Evolutionary conservation across 2,329 filamentous ascomycete genomes (phyloP), one percentile per base, ranked within the genome.

Genomic region (Aspergillus cejpii): DNA sequence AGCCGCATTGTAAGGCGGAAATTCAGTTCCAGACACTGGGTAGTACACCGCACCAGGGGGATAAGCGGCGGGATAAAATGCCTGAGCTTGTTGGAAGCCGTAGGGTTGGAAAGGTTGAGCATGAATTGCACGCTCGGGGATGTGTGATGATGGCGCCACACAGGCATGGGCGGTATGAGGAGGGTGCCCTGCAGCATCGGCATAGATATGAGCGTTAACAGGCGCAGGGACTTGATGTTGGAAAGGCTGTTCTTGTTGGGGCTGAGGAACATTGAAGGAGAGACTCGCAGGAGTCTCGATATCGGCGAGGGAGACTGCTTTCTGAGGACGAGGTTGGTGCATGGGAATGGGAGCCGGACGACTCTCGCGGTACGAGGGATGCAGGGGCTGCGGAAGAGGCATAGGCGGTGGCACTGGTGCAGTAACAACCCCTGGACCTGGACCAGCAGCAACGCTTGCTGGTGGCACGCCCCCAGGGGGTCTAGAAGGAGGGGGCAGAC

Each of bases 301-400:
- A 58, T 88, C 89, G 45, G 88, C 87, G 47, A 97, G 82, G 7
- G 90, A 96, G 24, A 97, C 87, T 5, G 89, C 78, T 74, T 97
- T 97, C 66, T 97, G 90, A 6, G 92, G 91, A 41, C 87, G 84
- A 45, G 92, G 92, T 64, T 97, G 92, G 63, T 97, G 87, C 82
- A 97, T 95, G 1, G 88, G 78, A 14, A 82, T 76, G 33, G 76
- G 74, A 14, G 71, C 72, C 36, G 76, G 74, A 55, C 78, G 80
- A 53, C 78, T 80, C 61, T 82, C 80, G 40, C 76, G 74, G 62
- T 74, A 79, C 1, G 74, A 65, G 6, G 77, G 76, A 51, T 77
- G 74, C 52, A 76, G 75, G 20, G 76, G 74, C 38, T 74, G 68
- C 36, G 74, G 71, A 48, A 75, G 77, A 40, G 60, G 43, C 46